Conservation (phyloP, 2,329 filamentous ascomycete genomes). For the Ceratocystis cubensis region DNA sequence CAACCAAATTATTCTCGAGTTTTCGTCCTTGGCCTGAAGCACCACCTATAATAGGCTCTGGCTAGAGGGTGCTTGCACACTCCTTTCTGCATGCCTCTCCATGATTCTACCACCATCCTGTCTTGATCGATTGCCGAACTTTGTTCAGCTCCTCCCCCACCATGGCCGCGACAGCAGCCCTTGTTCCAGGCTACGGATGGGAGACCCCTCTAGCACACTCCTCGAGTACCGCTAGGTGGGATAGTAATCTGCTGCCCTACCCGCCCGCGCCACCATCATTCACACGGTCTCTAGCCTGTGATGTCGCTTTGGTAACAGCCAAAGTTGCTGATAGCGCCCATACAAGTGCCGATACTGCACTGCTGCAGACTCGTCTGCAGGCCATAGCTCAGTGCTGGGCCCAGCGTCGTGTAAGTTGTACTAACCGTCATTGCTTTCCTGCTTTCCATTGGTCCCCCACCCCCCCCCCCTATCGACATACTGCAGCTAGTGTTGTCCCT, state of each 20-base stretch:
- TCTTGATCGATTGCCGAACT: not conserved
- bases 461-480: too few species aligned
- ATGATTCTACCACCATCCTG: constrained; percentile 1
- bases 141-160: constrained; percentile 1
- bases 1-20: not conserved
- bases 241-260: not conserved
- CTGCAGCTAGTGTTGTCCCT: too few species aligned
- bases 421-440: not conserved
- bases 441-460: not conserved
- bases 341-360: not conserved
- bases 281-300: not conserved
- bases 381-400: constrained; percentile 1
- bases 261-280: not conserved
- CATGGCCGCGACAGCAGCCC: constrained; percentile 2
- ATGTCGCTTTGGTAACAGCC: not conserved
- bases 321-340: not conserved
- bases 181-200: not conserved
- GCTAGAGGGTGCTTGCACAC: too few species aligned
- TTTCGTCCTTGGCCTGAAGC: not conserved
- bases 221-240: not conserved
- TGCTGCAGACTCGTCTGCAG: not conserved
- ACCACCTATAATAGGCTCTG: not conserved
- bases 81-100: not conserved
- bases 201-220: not conserved
- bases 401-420: not conserved